Evolutionary conservation across 2,329 filamentous ascomycete species (phyloP).

Genomic region (Kalmusia sp.): DNA sequence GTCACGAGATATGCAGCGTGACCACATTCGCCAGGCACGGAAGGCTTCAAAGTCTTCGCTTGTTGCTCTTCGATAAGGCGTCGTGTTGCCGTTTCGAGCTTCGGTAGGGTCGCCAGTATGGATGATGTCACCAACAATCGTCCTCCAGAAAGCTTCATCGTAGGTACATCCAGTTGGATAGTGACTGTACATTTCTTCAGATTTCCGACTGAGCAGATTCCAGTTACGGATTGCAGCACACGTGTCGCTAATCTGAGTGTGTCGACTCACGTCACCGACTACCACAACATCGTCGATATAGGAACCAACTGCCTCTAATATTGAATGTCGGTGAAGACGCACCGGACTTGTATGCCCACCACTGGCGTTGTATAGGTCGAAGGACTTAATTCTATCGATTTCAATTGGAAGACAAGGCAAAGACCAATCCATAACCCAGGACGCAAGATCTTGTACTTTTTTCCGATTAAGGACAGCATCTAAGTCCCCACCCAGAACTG

Average conservation of each 20-base stretch:
- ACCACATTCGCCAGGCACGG: constrained; percentile 26
- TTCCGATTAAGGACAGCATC: constrained; percentile 21
- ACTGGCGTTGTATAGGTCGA: constrained; percentile 22
- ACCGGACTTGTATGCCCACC: constrained; percentile 8
- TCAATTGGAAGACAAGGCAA: constrained; percentile 22
- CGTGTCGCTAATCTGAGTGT: constrained; percentile 28
- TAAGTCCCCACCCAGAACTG: constrained; percentile 24
- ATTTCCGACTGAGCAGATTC: constrained; percentile 12
- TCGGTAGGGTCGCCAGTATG: constrained; percentile 4
- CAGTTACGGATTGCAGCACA: constrained; percentile 21
- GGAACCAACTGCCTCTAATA: constrained; percentile 18
- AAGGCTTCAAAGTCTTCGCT: constrained; percentile 18
- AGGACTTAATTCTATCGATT: constrained; percentile 21
- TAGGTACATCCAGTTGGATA: constrained; percentile 22
- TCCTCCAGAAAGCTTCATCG: constrained; percentile 26
- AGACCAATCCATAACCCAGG: constrained; percentile 31
- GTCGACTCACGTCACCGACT: constrained; percentile 21
- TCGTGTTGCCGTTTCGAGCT: neutral
- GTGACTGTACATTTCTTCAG: neutral
- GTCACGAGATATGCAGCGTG: constrained; percentile 29
- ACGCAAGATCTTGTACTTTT: constrained; percentile 19
- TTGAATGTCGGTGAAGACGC: constrained; percentile 7
- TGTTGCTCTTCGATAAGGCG: constrained; percentile 18
- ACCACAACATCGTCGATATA: constrained; percentile 17
- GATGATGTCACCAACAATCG: constrained; percentile 20